Evolutionary conservation across 306 rosid genomes (phyloP), one percentile per base, ranked within the genome.

Genomic region (Amphicarpaea edgeworthii): DNA sequence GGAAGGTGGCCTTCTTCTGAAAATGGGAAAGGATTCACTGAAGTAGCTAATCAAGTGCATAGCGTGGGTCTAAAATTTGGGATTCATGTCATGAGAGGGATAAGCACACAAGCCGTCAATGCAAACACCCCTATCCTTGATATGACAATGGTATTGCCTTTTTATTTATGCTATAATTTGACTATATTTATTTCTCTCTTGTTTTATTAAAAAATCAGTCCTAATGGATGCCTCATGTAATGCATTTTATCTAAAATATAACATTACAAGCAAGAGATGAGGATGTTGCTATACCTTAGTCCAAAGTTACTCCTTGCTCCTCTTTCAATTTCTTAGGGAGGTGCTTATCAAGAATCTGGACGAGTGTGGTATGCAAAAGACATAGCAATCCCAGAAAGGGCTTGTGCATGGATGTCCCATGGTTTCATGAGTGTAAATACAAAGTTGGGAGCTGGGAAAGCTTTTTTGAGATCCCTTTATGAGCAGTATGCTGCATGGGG

Each of bases 71-170:
- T 96, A 68, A 92, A 90, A 84, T 92, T 96, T 59, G 98, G 97
- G 61, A 89, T 96, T 96, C 98, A 92, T 90, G 83, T 92, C 61
- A 92, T 95, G 99, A 87, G 96, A 75, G 99, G 98, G 73, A 95
- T 95, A 73, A 95, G 99, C 72, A 90, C 98, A 12, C 97, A 95
- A 85, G 97, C 96, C 3, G 89, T 92, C 51, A 88, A 88, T 79
- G 96, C 92, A 12, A 92, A 86, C 70, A 89, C 98, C 61, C 93
- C 96, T 76, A 89, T 95, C 80, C 85, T 95, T 60, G 98, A 95
- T 73, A 49, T 80, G 30, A 70, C 70, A 15, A 88, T 72, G 96
- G 98, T 94, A 88, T 72, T 75, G 77, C 73, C 73, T 75, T 72
- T 38, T 11, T 46, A 37, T 17, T 70, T 51, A 12, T 63, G 15